A percentile compares a stretch with the other conserved stretches of the same genome.
Conservation (phyloP, 371 early-diverging fungal genomes). For the Syncephalis plumigaleata region DNA sequence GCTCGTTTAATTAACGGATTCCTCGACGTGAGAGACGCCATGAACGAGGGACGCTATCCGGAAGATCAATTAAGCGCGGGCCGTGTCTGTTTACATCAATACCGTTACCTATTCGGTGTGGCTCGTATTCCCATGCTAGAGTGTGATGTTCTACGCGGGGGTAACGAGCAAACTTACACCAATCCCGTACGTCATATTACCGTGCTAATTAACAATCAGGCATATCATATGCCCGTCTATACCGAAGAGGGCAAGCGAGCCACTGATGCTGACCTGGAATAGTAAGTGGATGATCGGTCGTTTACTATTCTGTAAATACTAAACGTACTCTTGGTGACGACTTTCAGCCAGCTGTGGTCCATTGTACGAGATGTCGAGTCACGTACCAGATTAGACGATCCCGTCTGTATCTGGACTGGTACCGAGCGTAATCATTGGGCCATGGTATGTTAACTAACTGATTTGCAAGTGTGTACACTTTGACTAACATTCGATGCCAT, state of each 20-base stretch:
- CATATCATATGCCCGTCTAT: constrained; percentile 53
- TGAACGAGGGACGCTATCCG: constrained; percentile 16
- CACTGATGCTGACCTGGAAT: constrained; percentile 49
- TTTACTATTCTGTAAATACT: too few species aligned
- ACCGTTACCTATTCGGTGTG: constrained; percentile 51
- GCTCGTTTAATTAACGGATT: constrained; percentile 52
- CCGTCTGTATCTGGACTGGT: too few species aligned
- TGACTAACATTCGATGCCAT: too few species aligned
- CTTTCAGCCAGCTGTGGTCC: too few species aligned
- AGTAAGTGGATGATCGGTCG: constrained; percentile 16
- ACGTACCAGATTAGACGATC: too few species aligned
- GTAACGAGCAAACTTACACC: constrained; percentile 19
- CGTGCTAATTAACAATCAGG: constrained; percentile 55
- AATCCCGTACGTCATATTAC: constrained; percentile 42
- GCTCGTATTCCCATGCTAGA: constrained; percentile 60
- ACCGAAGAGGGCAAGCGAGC: constrained; percentile 22
- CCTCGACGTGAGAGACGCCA: constrained; percentile 53
- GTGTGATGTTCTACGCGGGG: constrained; percentile 22
- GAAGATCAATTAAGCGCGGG: too few species aligned
- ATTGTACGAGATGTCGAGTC: too few species aligned
- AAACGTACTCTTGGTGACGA: too few species aligned
- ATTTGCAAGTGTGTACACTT: too few species aligned
- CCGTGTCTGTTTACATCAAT: constrained; percentile 69
- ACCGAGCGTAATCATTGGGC: too few species aligned
- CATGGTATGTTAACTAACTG: too few species aligned